Percentiles rank a stretch among this genome's conserved stretches.
Evolutionary conservation across 2,329 filamentous ascomycete genomes (phyloP).

Genomic region (Pestalotiopsis fici): DNA sequence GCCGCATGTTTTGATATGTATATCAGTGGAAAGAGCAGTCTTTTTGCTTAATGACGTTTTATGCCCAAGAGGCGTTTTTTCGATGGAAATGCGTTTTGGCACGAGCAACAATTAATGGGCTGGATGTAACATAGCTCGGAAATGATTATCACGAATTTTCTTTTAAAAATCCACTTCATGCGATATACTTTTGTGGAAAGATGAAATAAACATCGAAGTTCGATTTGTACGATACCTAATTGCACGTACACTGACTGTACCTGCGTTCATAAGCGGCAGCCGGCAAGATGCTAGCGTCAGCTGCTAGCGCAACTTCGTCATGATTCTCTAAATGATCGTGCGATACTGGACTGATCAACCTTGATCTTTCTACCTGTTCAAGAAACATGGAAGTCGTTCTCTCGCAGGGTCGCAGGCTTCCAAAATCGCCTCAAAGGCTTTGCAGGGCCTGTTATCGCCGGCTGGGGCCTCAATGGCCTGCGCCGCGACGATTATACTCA

Average conservation of each 20-base stretch:
- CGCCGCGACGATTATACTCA: slow-evolving; percentile 37
- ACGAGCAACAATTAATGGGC: neutral
- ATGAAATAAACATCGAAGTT: too few relatives aligned
- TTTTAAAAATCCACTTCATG: neutral
- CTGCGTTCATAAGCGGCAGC: neutral
- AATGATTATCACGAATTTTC: neutral
- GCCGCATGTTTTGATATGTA: neutral
- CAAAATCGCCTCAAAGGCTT: slow-evolving; percentile 24
- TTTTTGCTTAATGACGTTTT: neutral
- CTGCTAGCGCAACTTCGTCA: neutral
- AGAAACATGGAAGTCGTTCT: slow-evolving; percentile 23
- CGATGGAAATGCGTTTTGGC: neutral
- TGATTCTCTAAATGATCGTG: neutral
- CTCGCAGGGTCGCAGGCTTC: slow-evolving; percentile 19
- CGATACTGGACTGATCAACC: neutral
- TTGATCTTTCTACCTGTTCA: neutral
- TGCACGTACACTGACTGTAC: neutral
- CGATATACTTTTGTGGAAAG: neutral
- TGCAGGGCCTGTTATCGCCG: slow-evolving; percentile 49
- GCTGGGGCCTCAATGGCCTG: slow-evolving; percentile 32
- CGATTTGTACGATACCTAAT: neutral
- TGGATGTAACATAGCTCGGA: slow-evolving; percentile 1
- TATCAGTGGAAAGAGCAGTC: neutral
- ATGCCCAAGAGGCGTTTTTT: neutral
- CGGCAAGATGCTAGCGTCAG: neutral